A percentile compares a stretch with the other conserved stretches of the same genome.
Evolutionary conservation across 495 filamentous ascomycete genomes (phyloP).

Genomic region (Rhypophila decipiens): DNA sequence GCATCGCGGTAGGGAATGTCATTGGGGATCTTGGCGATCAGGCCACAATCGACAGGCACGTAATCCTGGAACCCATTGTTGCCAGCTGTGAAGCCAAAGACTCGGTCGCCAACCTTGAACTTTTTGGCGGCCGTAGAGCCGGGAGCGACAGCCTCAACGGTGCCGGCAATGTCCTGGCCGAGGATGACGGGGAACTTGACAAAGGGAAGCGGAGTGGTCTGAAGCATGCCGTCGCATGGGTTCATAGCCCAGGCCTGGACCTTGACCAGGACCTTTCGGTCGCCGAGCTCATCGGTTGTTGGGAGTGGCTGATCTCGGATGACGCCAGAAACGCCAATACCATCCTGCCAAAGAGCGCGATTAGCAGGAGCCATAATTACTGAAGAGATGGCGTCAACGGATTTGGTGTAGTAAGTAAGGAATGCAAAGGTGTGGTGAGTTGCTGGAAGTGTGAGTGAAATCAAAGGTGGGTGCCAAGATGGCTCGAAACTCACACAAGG

Average conservation of each 20-base stretch:
- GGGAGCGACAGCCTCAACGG: not conserved
- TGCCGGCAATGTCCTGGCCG: not conserved
- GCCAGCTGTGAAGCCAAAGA: not conserved
- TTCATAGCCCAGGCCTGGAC: constrained; percentile 28
- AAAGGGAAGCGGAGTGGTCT: constrained; percentile 16
- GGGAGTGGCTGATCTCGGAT: constrained; percentile 17
- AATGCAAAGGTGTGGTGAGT: too few species aligned
- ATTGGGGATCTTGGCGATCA: not conserved
- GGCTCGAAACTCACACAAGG: too few species aligned
- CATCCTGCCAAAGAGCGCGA: constrained; percentile 22
- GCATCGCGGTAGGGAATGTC: not conserved
- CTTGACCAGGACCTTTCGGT: constrained; percentile 21
- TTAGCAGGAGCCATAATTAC: constrained; percentile 14
- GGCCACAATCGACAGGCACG: not conserved
- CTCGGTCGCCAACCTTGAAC: constrained; percentile 1
- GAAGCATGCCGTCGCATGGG: constrained; percentile 27
- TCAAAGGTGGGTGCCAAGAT: too few species aligned
- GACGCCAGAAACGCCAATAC: constrained; percentile 11
- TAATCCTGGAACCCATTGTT: constrained; percentile 3
- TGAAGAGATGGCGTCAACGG: too few species aligned
- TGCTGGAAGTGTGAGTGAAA: too few species aligned
- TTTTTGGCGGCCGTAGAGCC: not conserved
- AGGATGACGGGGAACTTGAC: not conserved
- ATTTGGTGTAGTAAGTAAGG: too few species aligned
- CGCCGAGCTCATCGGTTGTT: constrained; percentile 3